Evolutionary conservation across 768 basidiomycete genomes (phyloP), one percentile per base, ranked within the genome.

Genomic region (Hygrophorus pudorinus): DNA sequence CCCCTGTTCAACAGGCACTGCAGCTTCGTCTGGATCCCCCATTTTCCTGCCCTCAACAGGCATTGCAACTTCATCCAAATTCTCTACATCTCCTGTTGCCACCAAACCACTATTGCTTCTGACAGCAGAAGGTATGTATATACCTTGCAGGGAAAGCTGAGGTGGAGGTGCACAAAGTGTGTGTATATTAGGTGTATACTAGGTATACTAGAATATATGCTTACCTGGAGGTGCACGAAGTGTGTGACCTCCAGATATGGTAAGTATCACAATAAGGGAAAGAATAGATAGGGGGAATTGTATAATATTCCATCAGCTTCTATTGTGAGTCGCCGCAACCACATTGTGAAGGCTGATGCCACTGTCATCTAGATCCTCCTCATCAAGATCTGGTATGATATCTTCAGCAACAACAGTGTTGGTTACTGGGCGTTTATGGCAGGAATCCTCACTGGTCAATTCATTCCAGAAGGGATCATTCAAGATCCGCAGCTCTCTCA

Each of bases 331-430:
- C 10, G 29, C 29, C 3, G 42, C 28, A 13, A 43, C 3, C 21
- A 43, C 42, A 14, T 43, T 28, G 8, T 43, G 13, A 9, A 43
- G 28, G 30, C 30, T 43, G 33, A 43, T n/a, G 16, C 17, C 29
- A 4, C 11, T 43, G 14, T 43, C 42, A 43, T 43, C 42, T 7
- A 43, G 27, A 8, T 43, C 42, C 14, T 43, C 42, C 4, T 43
- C 42, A 9, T 43, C 42, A 18, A 30, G 42, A 11, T 32, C 42
- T 32, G 30, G 42, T 10, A 43, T 12, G 14, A 14, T 14, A 28
- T 43, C 42, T 43, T 41, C 39, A 28, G 29, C 24, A 7, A 10
- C 39, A n/a, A 13, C 30, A 5, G 7, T 5, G 3, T 7, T 17
- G 3, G 24, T 24, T 7, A 24, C 24, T 33, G 29, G 42, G 13